Percentiles rank a stretch among this genome's conserved stretches.
Evolutionary conservation across 225 moss, liverwort and hornwort species (phyloP).

Genomic region (Polytrichum formosum): DNA sequence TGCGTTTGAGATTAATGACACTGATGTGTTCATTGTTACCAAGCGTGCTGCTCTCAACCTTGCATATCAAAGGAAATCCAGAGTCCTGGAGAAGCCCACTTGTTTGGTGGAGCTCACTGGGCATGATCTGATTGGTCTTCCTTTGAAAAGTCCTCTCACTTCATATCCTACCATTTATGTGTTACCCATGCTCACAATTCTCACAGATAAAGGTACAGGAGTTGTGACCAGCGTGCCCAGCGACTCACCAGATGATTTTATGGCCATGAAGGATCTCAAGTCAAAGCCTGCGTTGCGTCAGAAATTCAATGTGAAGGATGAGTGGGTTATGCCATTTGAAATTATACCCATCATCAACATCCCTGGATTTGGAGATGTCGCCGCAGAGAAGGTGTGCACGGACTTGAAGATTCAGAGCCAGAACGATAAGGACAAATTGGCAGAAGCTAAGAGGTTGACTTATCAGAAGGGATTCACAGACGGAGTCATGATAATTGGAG

Average conservation of each 20-base stretch:
- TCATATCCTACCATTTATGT: slow-evolving; percentile 61
- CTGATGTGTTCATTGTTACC: slow-evolving; percentile 79
- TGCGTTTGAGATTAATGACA: slow-evolving; percentile 80
- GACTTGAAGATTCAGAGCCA: slow-evolving; percentile 87
- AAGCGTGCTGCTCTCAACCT: slow-evolving; percentile 84
- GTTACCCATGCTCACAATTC: slow-evolving; percentile 85
- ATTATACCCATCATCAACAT: slow-evolving; percentile 80
- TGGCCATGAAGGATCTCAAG: slow-evolving; percentile 63
- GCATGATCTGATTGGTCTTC: slow-evolving; percentile 87
- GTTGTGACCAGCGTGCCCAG: slow-evolving; percentile 64
- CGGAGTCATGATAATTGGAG: slow-evolving; percentile 79
- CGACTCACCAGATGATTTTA: slow-evolving; percentile 64
- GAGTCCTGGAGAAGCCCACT: slow-evolving; percentile 73
- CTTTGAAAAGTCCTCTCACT: slow-evolving; percentile 69
- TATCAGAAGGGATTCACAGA: slow-evolving; percentile 88
- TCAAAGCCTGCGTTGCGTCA: slow-evolving; percentile 61
- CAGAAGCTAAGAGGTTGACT: slow-evolving; percentile 81
- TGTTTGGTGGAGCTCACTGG: slow-evolving; percentile 72
- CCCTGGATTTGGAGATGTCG: slow-evolving; percentile 75
- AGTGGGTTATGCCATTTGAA: slow-evolving; percentile 88
- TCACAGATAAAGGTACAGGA: slow-evolving; percentile 83
- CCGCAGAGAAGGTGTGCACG: slow-evolving; percentile 77
- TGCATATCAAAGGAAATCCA: slow-evolving; percentile 80
- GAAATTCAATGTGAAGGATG: slow-evolving; percentile 80
- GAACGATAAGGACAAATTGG: slow-evolving; percentile 97